Percentiles rank a stretch among this genome's conserved stretches.
Evolutionary conservation across 2,329 filamentous ascomycete species (phyloP).

Genomic region (Cordyceps pruinosa): DNA sequence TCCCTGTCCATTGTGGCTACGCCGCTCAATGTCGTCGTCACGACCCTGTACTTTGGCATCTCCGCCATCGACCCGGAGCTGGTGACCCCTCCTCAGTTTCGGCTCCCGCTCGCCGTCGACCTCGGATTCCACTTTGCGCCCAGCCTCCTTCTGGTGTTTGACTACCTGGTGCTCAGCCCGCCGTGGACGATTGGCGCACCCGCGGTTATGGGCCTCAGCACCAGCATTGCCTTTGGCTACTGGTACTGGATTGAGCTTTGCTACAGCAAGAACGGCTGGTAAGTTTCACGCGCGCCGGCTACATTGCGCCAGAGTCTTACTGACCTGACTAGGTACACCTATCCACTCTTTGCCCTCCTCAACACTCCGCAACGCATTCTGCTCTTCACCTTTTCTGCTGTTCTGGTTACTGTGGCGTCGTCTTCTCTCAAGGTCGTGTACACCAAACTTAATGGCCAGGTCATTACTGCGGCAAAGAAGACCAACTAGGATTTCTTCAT

Average conservation of each 20-base stretch:
- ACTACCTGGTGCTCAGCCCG: constrained; percentile 62
- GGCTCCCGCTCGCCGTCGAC: constrained; percentile 50
- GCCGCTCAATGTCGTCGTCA: constrained; percentile 65
- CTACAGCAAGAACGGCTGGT: constrained; percentile 60
- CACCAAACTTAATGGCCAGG: constrained; percentile 54
- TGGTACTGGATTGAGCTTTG: constrained; percentile 75
- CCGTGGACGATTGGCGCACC: constrained; percentile 61
- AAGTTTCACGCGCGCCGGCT: constrained; percentile 22
- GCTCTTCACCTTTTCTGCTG: constrained; percentile 63
- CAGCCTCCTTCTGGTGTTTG: constrained; percentile 54
- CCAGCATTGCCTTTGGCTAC: constrained; percentile 56
- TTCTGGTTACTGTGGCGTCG: constrained; percentile 66
- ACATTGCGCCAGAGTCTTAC: background rate
- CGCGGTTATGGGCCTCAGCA: constrained; percentile 52
- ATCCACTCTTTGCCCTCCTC: constrained; percentile 72
- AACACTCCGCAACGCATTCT: constrained; percentile 57
- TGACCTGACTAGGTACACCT: constrained; percentile 60
- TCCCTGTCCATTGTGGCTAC: constrained; percentile 56
- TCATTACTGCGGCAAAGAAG: constrained; percentile 28
- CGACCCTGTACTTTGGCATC: constrained; percentile 66
- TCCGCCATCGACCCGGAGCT: constrained; percentile 47
- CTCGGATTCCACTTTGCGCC: constrained; percentile 61
- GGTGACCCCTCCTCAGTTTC: constrained; percentile 47
- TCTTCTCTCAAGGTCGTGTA: constrained; percentile 63
- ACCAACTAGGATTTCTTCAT: constrained; percentile 6